Percentiles rank a stretch among this genome's conserved stretches.
Evolutionary conservation across 768 basidiomycete species (phyloP).

Genomic region (Hygrocybe coccinea): DNA sequence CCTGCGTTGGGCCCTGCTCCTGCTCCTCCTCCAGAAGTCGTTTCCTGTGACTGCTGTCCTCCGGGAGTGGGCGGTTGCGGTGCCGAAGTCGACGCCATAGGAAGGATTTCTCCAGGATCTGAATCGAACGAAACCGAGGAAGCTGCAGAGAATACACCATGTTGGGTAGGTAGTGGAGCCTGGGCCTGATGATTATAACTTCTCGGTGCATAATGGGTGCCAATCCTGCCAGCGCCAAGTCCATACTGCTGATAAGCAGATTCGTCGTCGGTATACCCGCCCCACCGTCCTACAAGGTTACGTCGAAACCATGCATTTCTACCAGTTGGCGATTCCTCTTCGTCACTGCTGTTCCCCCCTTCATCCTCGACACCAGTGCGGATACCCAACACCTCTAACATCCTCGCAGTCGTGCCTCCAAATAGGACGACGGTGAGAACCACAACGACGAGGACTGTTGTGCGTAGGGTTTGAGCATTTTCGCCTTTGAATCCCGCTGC

Average conservation of each 20-base stretch:
- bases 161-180: constrained; percentile 19
- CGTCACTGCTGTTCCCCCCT: constrained; percentile 51
- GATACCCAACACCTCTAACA: constrained; percentile 97
- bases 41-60: constrained; percentile 7
- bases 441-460: constrained; percentile 92
- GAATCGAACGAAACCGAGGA: constrained; percentile 74
- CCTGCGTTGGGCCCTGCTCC: not conserved
- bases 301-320: constrained; percentile 34
- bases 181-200: constrained; percentile 59
- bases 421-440: constrained; percentile 92
- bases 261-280: constrained; percentile 42
- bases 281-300: constrained; percentile 38
- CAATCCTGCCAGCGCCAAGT: constrained; percentile 39
- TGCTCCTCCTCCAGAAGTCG: constrained; percentile 1
- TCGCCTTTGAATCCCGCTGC: constrained; percentile 94
- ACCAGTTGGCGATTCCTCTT: constrained; percentile 43
- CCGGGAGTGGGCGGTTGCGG: constrained; percentile 17
- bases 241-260: constrained; percentile 31
- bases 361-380: constrained; percentile 94
- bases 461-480: constrained; percentile 85
- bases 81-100: constrained; percentile 55
- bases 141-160: constrained; percentile 55
- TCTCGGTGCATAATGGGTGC: constrained; percentile 50
- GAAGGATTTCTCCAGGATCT: constrained; percentile 69
- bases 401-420: constrained; percentile 93